These are phyloP conservation scores for Dendrobium catenatum DNA, from an alignment of 106 monocot species.

Conservation along the genomic window DNA sequence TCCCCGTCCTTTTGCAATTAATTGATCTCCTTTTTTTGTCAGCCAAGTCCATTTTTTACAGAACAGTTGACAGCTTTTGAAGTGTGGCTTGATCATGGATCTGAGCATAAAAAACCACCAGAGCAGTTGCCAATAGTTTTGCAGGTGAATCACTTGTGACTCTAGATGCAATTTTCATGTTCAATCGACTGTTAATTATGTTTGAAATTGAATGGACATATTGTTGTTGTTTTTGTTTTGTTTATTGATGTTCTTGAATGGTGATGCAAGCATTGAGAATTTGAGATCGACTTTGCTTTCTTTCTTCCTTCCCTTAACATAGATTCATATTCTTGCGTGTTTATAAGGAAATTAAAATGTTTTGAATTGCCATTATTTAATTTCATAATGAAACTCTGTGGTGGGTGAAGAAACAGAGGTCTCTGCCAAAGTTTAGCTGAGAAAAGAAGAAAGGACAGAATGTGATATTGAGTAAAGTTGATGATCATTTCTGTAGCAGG, in stretches of 20 bases:
- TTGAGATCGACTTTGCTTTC: not conserved
- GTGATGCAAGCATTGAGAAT: not conserved
- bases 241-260: not conserved
- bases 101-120: conserved; percentile 90
- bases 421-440: too few species aligned
- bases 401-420: not conserved
- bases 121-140: conserved; percentile 97
- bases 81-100: conserved; percentile 97
- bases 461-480: too few species aligned
- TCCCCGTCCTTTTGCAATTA: not conserved
- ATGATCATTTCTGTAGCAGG: too few species aligned
- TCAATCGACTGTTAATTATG: not conserved
- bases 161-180: not conserved
- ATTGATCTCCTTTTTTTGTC: conserved; percentile 14
- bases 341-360: not conserved
- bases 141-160: conserved; percentile 46
- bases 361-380: not conserved
- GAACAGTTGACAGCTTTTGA: conserved; percentile 99
- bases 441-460: too few species aligned
- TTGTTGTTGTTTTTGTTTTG: not conserved
- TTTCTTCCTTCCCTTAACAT: not conserved
- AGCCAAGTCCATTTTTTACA: conserved; percentile 96
- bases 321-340: not conserved
- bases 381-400: not conserved
- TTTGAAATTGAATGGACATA: not conserved